Percentiles rank a stretch among this genome's conserved stretches.
Evolutionary conservation across 2,329 filamentous ascomycete species (phyloP).

Genomic region (Fusarium sp.): DNA sequence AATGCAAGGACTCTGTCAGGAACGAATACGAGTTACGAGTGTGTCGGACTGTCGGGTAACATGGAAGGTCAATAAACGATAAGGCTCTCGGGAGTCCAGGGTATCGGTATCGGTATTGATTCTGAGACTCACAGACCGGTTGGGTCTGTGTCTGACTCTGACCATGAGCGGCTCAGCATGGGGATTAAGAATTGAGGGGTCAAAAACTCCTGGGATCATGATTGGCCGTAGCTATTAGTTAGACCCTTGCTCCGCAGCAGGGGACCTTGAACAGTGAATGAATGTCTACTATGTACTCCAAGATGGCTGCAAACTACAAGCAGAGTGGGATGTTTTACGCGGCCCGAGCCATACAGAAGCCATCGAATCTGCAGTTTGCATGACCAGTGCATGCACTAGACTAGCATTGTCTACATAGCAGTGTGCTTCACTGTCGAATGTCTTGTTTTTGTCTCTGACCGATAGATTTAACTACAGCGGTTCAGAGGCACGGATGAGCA

Average conservation of each 20-base stretch:
- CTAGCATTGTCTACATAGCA: background rate
- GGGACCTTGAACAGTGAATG: constrained; percentile 24
- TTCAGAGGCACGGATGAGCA: constrained; percentile 2
- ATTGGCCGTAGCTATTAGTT: constrained; percentile 14
- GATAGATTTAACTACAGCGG: constrained; percentile 2
- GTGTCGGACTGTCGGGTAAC: too few relatives aligned
- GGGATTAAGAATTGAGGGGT: constrained; percentile 31
- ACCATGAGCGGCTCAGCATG: constrained; percentile 22
- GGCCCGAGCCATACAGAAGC: constrained; percentile 27
- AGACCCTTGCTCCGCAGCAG: constrained; percentile 28
- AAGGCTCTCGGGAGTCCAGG: background rate
- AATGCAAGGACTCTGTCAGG: background rate
- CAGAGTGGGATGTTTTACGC: constrained; percentile 31
- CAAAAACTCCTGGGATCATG: constrained; percentile 4
- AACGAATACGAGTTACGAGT: constrained; percentile 8
- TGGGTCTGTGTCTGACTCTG: constrained; percentile 10
- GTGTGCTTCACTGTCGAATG: background rate
- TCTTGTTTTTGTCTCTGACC: constrained; percentile 6
- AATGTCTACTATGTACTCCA: background rate
- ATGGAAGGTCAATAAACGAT: background rate
- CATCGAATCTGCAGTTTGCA: constrained; percentile 10
- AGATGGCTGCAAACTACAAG: constrained; percentile 14
- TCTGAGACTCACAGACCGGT: constrained; percentile 5
- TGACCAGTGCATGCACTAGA: constrained; percentile 7
- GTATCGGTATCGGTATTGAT: background rate